A percentile compares a stretch with the other conserved stretches of the same genome.
Conservation (phyloP, 768 basidiomycete species). For the Royoungia palumana region DNA sequence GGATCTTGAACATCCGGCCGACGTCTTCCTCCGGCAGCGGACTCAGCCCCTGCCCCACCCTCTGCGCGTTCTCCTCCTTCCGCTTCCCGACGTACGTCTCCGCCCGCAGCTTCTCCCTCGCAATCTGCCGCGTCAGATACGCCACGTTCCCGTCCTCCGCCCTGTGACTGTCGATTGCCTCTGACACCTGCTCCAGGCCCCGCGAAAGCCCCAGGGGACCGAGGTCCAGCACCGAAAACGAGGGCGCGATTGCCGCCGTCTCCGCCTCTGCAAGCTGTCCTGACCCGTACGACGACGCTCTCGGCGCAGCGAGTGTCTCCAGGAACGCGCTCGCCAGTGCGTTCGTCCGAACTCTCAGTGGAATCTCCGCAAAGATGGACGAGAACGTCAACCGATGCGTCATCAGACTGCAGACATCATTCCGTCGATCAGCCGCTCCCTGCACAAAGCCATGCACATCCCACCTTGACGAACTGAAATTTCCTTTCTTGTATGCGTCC, state of each 20-base stretch:
- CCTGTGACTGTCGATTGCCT: slow-evolving; percentile 80
- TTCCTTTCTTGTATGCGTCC: slow-evolving; percentile 76
- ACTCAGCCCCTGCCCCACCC: slow-evolving; percentile 77
- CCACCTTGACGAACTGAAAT: slow-evolving; percentile 84
- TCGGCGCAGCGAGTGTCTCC: slow-evolving; percentile 51
- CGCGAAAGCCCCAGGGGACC: slow-evolving; percentile 65
- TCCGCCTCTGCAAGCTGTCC: slow-evolving; percentile 38
- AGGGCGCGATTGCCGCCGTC: slow-evolving; percentile 48
- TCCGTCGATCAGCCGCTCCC: slow-evolving; percentile 1
- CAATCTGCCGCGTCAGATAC: slow-evolving; percentile 84
- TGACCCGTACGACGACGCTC: slow-evolving; percentile 34
- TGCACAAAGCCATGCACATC: slow-evolving; percentile 12
- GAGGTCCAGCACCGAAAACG: slow-evolving; percentile 68
- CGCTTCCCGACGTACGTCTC: slow-evolving; percentile 80
- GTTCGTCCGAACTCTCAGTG: slow-evolving; percentile 80
- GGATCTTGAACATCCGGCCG: slow-evolving; percentile 80
- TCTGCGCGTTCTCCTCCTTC: slow-evolving; percentile 80
- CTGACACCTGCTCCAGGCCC: slow-evolving; percentile 81
- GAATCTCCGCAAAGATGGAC: slow-evolving; percentile 81
- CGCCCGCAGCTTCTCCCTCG: slow-evolving; percentile 75
- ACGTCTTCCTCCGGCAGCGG: slow-evolving; percentile 89
- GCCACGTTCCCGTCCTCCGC: slow-evolving; percentile 92
- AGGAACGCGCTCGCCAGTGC: slow-evolving; percentile 78
- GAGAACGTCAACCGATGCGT: slow-evolving; percentile 82
- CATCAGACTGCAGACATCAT: slow-evolving; percentile 53